Percentiles rank a stretch among this genome's conserved stretches.
phyloP scores from a whole-genome alignment of 2,329 filamentous ascomycete species.

The Fusarium chlamydosporum region DNA sequence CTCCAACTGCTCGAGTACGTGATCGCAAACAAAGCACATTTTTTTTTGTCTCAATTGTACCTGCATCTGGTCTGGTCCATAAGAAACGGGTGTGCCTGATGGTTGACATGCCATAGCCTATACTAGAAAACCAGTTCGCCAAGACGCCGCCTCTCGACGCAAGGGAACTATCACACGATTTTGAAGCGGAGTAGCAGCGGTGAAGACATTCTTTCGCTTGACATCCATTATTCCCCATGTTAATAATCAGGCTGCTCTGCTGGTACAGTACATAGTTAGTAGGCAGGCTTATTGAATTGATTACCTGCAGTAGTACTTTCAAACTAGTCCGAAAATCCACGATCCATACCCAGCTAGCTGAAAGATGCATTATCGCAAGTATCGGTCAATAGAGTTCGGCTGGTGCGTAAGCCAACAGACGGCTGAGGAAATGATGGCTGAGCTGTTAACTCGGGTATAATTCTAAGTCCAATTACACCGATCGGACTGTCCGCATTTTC shows the following conservation, averaged over 20 bases:
- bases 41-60: conserved; percentile 15
- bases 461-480: conserved; percentile 8
- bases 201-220: conserved; percentile 32
- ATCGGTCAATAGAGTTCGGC: conserved; percentile 30
- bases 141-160: conserved; percentile 37
- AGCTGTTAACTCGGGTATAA: conserved; percentile 13
- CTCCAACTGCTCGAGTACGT: conserved; percentile 8
- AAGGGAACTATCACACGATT: conserved; percentile 37
- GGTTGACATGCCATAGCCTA: conserved; percentile 26
- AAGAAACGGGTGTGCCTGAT: conserved; percentile 20
- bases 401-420: conserved; percentile 23
- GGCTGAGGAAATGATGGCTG: not conserved
- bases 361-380: not conserved
- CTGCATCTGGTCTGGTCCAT: conserved; percentile 9
- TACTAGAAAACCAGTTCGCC: conserved; percentile 14
- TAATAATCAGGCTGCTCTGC: conserved; percentile 1
- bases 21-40: conserved; percentile 29
- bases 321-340: not conserved
- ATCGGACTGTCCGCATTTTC: conserved; percentile 1
- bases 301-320: conserved; percentile 9
- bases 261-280: too few relatives aligned
- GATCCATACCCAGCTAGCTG: not conserved
- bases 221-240: not conserved
- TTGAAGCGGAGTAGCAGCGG: conserved; percentile 30
- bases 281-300: conserved; percentile 4